A percentile compares a stretch with the other conserved stretches of the same genome.
Evolutionary conservation across 805 yeast genomes (phyloP).

Genomic region (Yamadazyma endophytica): DNA sequence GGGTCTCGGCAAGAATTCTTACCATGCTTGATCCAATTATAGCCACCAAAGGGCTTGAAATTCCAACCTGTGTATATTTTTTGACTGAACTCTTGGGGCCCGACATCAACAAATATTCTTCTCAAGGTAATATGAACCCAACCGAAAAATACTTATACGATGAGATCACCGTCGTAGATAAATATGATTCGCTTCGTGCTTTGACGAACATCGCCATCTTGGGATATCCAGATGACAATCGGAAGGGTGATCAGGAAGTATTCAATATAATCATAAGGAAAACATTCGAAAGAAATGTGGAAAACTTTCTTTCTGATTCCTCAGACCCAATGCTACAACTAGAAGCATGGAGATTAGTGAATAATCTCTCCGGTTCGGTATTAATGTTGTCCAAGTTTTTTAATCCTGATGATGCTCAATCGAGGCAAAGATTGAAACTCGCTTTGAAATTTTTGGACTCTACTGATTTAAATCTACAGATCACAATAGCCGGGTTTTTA

Average conservation of each 20-base stretch:
- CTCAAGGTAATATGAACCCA: slow-evolving; percentile 2
- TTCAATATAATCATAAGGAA: slow-evolving; percentile 38
- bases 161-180: slow-evolving; percentile 34
- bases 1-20: slow-evolving; percentile 42
- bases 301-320: slow-evolving; percentile 35
- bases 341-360: slow-evolving; percentile 59
- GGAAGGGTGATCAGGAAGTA: too few species aligned
- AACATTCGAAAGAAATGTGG: slow-evolving; percentile 42
- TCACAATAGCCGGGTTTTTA: slow-evolving; percentile 30
- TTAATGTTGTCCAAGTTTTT: slow-evolving; percentile 51
- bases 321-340: slow-evolving; percentile 46
- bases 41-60: slow-evolving; percentile 31
- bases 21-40: slow-evolving; percentile 40
- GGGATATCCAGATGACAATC: slow-evolving; percentile 20
- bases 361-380: slow-evolving; percentile 50
- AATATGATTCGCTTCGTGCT: slow-evolving; percentile 57
- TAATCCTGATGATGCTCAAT: slow-evolving; percentile 39
- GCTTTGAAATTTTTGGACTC: slow-evolving; percentile 32
- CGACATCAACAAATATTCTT: slow-evolving; percentile 17
- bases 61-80: slow-evolving; percentile 44
- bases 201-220: slow-evolving; percentile 62
- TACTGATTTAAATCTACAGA: slow-evolving; percentile 23
- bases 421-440: slow-evolving; percentile 24
- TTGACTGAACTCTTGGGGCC: slow-evolving; percentile 44
- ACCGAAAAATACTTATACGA: slow-evolving; percentile 22